Evolutionary conservation across 78 protist genomes (phyloP).

Genomic region (Carpediemonas membranifera): DNA sequence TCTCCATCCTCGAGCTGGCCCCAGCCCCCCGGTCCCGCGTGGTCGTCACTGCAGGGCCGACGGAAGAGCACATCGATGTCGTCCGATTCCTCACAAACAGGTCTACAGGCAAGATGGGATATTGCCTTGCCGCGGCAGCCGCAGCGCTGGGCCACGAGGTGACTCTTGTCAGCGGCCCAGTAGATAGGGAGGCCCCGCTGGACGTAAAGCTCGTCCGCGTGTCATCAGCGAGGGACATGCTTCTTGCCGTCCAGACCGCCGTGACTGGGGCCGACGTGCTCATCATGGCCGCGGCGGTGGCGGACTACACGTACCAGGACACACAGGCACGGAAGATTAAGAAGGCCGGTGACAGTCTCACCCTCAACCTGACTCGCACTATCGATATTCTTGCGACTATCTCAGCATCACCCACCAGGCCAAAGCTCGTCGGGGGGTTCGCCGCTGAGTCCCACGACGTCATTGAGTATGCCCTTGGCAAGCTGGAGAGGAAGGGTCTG

Average conservation of each 20-base stretch:
- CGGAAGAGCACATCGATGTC: constrained; percentile 2
- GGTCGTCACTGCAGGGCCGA: constrained; percentile 8
- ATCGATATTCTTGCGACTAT: neutral
- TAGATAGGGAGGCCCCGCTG: neutral
- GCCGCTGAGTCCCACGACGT: constrained; percentile 7
- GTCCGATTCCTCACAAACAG: constrained; percentile 2
- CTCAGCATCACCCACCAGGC: neutral
- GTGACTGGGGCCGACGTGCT: neutral
- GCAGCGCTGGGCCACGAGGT: neutral
- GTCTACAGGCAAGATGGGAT: constrained; percentile 8
- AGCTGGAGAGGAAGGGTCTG: constrained; percentile 4
- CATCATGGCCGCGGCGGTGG: neutral
- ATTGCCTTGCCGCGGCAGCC: constrained; percentile 1
- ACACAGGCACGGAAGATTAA: neutral
- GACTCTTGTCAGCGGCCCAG: constrained; percentile 3
- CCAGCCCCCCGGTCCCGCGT: neutral
- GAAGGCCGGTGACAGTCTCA: constrained; percentile 4
- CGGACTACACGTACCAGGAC: neutral
- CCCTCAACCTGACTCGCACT: neutral
- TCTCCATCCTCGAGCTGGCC: neutral
- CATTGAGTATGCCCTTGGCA: neutral
- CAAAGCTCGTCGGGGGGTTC: neutral
- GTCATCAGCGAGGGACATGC: constrained; percentile 1
- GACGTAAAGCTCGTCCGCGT: neutral
- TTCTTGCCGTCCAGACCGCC: neutral